Evolutionary conservation across 441 rosid genomes (phyloP), one percentile per base, ranked within the genome.

Genomic region (Francoa sonchifolia): DNA sequence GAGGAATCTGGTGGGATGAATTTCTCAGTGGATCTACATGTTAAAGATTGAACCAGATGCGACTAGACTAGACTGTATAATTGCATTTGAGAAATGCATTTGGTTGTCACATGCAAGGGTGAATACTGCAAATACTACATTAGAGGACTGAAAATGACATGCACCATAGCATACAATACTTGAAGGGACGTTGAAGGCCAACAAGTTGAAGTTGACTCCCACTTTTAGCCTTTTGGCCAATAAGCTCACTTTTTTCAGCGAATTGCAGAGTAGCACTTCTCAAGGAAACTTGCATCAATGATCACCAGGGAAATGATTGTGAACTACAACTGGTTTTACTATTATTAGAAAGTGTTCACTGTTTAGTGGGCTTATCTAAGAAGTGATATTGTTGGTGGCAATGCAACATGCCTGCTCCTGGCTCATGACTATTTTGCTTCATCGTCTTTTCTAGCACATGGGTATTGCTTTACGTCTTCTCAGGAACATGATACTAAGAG

Each of bases 391-490:
- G 12, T 36, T 48, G 48, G 63, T 55, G 60, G 65, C 57, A 47
- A 47, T 48, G 51, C 56, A 42, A 47, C 41, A 44, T 32, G 10
- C 52, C 36, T 40, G 55, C 48, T 16, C 54, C 27, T 33, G 35
- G 25, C 45, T 38, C 14, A 17, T 50, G 52, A 20, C 16, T 13
- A 26, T 42, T 44, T 44, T 48, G 22, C 43, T 45, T 49, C 26
- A n/a, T 14, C 15, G 55, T 63, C 66, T 52, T 66, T 54, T 44
- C 63, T 34, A 36, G 48, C 52, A 49, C 59, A 27, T 45, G 63
- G 48, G 26, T 33, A 27, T 27, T 34, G 37, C 55, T 54, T 52
- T 39, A 45, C 34, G 48, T 55, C 61, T 48, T 57, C 53, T 42
- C 43, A 34, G 42, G 53, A 42, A 46, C 33, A 37, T 39, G 44